These are phyloP conservation scores for Neopestalotiopsis sp. DNA, from an alignment of 2,329 filamentous ascomycete species.

Conservation along the genomic window DNA sequence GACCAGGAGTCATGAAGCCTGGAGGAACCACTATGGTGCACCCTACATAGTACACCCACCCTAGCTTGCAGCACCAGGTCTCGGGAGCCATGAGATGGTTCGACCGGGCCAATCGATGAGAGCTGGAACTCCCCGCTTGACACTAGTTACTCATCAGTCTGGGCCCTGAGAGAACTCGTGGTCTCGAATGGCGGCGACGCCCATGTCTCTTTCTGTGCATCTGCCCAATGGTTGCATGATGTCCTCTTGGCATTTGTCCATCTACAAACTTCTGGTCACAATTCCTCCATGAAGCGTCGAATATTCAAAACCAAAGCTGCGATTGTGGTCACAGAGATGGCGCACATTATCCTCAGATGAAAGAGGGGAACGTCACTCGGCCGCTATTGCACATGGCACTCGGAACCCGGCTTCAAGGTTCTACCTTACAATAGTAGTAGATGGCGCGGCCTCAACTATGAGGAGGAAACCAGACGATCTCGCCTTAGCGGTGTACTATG, in stretches of 20 bases:
- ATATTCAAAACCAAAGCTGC: neutral
- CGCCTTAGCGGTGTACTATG: neutral
- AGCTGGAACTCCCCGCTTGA: neutral
- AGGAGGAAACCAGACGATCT: neutral
- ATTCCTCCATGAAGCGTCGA: neutral
- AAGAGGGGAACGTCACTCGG: neutral
- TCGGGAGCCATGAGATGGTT: neutral
- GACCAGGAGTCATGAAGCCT: too few relatives aligned
- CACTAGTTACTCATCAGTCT: conserved; percentile 1
- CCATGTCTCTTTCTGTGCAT: neutral
- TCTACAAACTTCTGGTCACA: neutral
- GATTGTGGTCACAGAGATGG: neutral
- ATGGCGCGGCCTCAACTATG: neutral
- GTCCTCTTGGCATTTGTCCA: neutral
- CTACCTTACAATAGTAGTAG: neutral
- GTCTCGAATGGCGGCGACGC: neutral
- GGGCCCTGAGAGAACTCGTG: neutral
- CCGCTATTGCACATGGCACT: neutral
- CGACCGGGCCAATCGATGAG: neutral
- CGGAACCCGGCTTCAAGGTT: neutral
- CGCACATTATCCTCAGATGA: neutral
- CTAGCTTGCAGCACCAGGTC: neutral
- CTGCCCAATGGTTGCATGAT: neutral
- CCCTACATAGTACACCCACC: neutral
- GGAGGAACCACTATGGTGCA: neutral